phyloP scores from a whole-genome alignment of 192 early-diverging fungal genomes.

The Mortierella claussenii region DNA sequence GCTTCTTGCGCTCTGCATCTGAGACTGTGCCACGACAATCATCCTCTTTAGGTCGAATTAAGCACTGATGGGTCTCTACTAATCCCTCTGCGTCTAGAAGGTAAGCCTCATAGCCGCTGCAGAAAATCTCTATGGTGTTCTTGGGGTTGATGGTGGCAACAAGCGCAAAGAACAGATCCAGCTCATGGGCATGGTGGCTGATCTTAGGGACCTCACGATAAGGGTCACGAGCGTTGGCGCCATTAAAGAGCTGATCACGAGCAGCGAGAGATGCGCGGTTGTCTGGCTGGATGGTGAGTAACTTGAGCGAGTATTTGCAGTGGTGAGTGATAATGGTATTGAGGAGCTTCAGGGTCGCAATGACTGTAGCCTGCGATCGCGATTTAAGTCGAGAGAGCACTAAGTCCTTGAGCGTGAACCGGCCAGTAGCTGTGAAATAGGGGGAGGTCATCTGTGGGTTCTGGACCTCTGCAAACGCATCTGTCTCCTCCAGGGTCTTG shows the following conservation, averaged over 20 bases:
- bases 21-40: conserved; percentile 26
- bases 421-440: conserved; percentile 62
- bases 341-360: conserved; percentile 84
- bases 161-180: conserved; percentile 66
- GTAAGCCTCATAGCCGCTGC: conserved; percentile 65
- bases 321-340: conserved; percentile 82
- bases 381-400: conserved; percentile 91
- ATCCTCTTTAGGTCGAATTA: conserved; percentile 32
- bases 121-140: conserved; percentile 58
- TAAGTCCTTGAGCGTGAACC: conserved; percentile 83
- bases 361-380: conserved; percentile 85
- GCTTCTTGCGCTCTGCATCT: conserved; percentile 43
- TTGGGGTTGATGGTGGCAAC: conserved; percentile 61
- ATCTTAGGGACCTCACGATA: conserved; percentile 49
- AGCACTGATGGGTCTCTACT: conserved; percentile 59
- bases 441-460: conserved; percentile 58
- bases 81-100: conserved; percentile 62
- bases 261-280: conserved; percentile 47
- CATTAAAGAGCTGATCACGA: conserved; percentile 9
- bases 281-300: conserved; percentile 79
- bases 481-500: conserved; percentile 25
- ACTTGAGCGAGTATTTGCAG: conserved; percentile 76
- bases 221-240: conserved; percentile 15
- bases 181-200: conserved; percentile 63
- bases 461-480: conserved; percentile 59